Evolutionary conservation across 2,329 filamentous ascomycete species (phyloP), one percentile per base, ranked within the genome.

Genomic region (Scedosporium apiospermum): DNA sequence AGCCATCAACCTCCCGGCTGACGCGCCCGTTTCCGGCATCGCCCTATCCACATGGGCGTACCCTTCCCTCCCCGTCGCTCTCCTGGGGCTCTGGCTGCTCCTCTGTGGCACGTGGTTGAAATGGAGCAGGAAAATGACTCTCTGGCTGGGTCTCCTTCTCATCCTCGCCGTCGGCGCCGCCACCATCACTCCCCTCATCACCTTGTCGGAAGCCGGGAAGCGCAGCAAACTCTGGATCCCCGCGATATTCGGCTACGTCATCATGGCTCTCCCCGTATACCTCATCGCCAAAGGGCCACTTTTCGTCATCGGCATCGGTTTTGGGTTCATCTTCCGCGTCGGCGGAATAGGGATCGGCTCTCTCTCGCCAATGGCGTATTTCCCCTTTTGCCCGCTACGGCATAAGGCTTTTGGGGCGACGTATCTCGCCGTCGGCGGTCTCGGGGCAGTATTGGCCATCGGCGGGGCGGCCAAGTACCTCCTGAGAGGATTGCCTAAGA

Each of bases 21-120:
- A 42, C 58, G 21, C 41, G n/a, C 21, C 30, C 12, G 27, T 26
- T 16, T 44, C 58, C 3, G 38, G 58, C 18, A 42, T 46, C 58
- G 21, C 21, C 6, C 6, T 26, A 30, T 21, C 38, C 21, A 44
- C 38, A 5, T 60, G 58, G 58, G 58, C 58, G 44, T 60, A 60
- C 38, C 58, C 58, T 21, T 18, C 58, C n/a, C 58, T 60, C 18
- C 58, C 58, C 58, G 30, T 60, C 58, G 58, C 58, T 4, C 18
- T 60, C 12, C n/a, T 60, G 1, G 58, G 58, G 5, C 30, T 60
- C 18, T 60, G 41, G 58, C 58, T 44, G 6, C 30, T 60, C 5
- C n/a, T 60, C 30, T 60, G 58, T 18, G 57, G 57, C 16, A 44
- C 58, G 7, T 44, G 58, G 41, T 14, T 60, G 46, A 34, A 26